Conservation (phyloP, 164 flowering plant genomes). For the Echeveria elegans region DNA sequence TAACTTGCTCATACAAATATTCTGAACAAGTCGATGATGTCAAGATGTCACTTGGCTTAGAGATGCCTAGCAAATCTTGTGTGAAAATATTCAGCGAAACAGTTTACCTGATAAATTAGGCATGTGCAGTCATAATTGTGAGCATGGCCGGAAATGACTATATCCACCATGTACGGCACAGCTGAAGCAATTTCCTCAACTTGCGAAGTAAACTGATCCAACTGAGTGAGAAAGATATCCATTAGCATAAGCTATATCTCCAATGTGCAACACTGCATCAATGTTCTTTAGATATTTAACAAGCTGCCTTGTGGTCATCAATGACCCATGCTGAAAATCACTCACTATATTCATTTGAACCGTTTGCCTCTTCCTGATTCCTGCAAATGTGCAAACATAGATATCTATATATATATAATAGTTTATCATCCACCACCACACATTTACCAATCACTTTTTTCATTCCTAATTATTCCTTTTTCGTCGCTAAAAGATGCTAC, state of each 20-base stretch:
- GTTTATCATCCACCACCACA: no score
- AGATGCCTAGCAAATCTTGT: neutral
- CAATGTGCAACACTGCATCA: slow-evolving; percentile 66
- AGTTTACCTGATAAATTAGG: slow-evolving; percentile 73
- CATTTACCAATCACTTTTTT: no score
- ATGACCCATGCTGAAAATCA: slow-evolving; percentile 47
- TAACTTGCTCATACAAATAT: slow-evolving; percentile 49
- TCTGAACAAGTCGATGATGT: slow-evolving; percentile 26
- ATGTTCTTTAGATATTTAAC: slow-evolving; percentile 42
- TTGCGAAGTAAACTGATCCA: slow-evolving; percentile 72
- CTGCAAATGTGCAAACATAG: neutral
- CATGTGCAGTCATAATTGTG: slow-evolving; percentile 93
- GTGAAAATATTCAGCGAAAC: neutral
- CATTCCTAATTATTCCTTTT: no score
- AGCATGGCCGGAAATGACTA: slow-evolving; percentile 85
- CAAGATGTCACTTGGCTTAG: no score
- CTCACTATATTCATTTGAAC: slow-evolving; percentile 60
- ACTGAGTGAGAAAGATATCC: slow-evolving; percentile 70
- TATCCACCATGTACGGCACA: slow-evolving; percentile 73
- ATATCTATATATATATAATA: no score
- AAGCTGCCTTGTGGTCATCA: slow-evolving; percentile 61
- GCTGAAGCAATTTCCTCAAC: slow-evolving; percentile 65
- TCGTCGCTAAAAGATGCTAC: no score
- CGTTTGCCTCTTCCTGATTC: slow-evolving; percentile 72
- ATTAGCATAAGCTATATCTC: slow-evolving; percentile 60